phyloP scores from a whole-genome alignment of 164 flowering plant genomes.

The Vitis riparia region DNA sequence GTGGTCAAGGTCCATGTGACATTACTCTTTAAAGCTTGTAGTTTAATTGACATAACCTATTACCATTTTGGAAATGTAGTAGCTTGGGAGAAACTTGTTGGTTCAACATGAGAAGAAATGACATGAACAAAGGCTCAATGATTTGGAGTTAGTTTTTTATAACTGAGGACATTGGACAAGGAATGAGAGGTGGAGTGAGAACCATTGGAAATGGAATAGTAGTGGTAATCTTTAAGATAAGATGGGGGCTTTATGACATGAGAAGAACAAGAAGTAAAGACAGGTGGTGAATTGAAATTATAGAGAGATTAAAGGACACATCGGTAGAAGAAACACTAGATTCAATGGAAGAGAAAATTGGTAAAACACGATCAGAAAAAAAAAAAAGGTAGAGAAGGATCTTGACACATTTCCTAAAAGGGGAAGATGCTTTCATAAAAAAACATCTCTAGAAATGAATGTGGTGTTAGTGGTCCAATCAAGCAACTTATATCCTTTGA shows the following conservation, averaged over 20 bases:
- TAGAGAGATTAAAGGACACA: not conserved
- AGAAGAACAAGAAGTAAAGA: too few species aligned
- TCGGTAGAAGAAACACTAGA: not conserved
- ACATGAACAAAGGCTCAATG: not conserved
- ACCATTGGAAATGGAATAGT: too few species aligned
- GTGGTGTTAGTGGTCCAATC: not conserved
- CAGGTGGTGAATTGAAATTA: not conserved
- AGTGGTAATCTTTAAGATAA: too few species aligned
- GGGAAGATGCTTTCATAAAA: conserved; percentile 6
- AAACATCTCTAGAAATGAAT: not conserved
- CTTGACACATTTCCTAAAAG: too few species aligned
- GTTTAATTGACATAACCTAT: not conserved
- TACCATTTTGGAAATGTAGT: not conserved
- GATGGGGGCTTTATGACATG: too few species aligned
- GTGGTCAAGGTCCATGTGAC: not conserved
- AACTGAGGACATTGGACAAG: too few species aligned
- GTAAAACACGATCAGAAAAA: not conserved
- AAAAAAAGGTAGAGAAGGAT: too few species aligned
- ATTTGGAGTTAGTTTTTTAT: too few species aligned
- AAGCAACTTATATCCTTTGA: not conserved
- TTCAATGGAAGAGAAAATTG: not conserved
- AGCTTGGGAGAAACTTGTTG: not conserved
- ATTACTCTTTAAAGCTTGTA: not conserved
- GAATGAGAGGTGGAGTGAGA: too few species aligned
- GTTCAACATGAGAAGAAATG: not conserved